phyloP scores from a whole-genome alignment of 2,329 filamentous ascomycete genomes.

The Byssothecium circinans region DNA sequence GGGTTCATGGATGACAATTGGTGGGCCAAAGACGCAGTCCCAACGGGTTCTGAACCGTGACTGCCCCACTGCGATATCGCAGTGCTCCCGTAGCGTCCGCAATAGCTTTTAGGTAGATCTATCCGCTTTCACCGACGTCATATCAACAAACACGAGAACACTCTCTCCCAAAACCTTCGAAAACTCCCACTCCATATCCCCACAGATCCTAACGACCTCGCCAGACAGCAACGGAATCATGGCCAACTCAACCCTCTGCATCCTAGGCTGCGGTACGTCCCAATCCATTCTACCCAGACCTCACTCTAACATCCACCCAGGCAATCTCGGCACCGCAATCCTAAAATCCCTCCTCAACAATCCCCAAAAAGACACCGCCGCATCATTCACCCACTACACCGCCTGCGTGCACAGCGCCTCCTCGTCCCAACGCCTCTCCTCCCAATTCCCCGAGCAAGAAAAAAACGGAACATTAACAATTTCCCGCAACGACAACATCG shows the following conservation, averaged over 20 bases:
- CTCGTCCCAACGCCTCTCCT: conserved; percentile 40
- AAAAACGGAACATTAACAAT: conserved; percentile 35
- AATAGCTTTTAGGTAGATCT: too few relatives aligned
- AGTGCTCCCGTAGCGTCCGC: too few relatives aligned
- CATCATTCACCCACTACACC: conserved; percentile 40
- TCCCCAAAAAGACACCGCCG: conserved; percentile 7
- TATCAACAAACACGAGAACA: not conserved
- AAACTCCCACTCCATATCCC: not conserved
- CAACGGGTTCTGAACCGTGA: too few relatives aligned
- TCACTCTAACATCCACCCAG: conserved; percentile 22
- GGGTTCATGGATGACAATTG: too few relatives aligned
- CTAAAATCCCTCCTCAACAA: conserved; percentile 37
- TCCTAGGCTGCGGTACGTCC: conserved; percentile 34
- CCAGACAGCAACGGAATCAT: too few relatives aligned
- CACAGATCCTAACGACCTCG: not conserved
- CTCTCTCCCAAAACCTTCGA: not conserved
- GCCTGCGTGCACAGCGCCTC: conserved; percentile 48
- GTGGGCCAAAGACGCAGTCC: too few relatives aligned
- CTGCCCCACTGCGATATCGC: too few relatives aligned
- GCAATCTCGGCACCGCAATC: conserved; percentile 46
- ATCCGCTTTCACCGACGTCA: too few relatives aligned
- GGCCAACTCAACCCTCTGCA: conserved; percentile 22
- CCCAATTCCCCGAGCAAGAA: conserved; percentile 34
- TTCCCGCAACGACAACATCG: conserved; percentile 39
- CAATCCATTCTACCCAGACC: not conserved